Evolutionary conservation across 2,329 filamentous ascomycete genomes (phyloP), one percentile per base, ranked within the genome.

Genomic region (Alternaria postmessia): DNA sequence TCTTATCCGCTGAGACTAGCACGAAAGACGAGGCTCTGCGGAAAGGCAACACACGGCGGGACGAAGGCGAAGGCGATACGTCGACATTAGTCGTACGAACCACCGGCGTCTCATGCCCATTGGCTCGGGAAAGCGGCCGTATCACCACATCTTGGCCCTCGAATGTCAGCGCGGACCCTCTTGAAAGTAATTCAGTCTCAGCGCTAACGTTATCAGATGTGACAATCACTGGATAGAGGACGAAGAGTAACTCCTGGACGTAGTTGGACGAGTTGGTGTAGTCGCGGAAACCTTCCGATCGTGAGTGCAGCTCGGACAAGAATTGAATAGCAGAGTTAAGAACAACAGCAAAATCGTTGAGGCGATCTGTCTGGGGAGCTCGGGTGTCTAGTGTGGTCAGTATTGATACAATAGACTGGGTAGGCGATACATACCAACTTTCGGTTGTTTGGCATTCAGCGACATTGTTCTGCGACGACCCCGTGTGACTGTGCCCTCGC

Each of bases 1-100:
- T 84, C 57, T 87, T 87, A 57, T 91, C 88, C 3, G 91, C 86
- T 6, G 91, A 93, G 22, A 99, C 84, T 2, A 99, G 85, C 30
- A 98, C 89, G 75, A 98, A 99, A 0, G 94, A 97, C 0, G 94
- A 97, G 2, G 92, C 90, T 68, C 94, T 88, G 34, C 90, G 88
- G 26, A 96, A 83, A 20, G 89, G 87, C 7, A 88, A 87, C 0
- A 89, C 88, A 61, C 84, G 77, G 39, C 79, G 73, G 42, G 67
- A 54, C 12, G 67, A 71, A 3, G 76, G 74, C n/a, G 67, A 70
- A 30, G 76, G 76, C 7, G 77, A 70, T 1, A 56, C 43, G 8
- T 75, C 82, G 41, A 87, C 84, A 5, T 87, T 89, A 18, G 88
- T 87, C 4, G 92, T 94, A 63, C 91, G 87, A 20, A 97, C 87